These are phyloP conservation scores for Cyphellophora europaea DNA, from an alignment of 2,329 filamentous ascomycete genomes.

Conservation along the genomic window DNA sequence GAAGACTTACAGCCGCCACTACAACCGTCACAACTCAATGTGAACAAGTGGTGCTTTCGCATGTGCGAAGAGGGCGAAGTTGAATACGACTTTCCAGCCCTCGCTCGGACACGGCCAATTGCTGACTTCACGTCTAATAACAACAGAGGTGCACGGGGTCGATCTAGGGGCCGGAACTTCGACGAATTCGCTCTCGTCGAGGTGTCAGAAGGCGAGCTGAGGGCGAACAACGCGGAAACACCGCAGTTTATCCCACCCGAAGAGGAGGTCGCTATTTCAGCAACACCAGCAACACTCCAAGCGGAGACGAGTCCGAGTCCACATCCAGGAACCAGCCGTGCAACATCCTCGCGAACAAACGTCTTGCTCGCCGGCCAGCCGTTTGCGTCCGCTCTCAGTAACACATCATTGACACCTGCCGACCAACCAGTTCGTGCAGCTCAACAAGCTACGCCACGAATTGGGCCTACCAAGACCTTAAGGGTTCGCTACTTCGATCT, in stretches of 20 bases:
- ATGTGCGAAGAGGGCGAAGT: slow-evolving; percentile 61
- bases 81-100: slow-evolving; percentile 55
- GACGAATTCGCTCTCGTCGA: slow-evolving; percentile 59
- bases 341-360: slow-evolving; percentile 23
- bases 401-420: slow-evolving; percentile 34
- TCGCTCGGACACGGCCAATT: slow-evolving; percentile 48
- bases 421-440: slow-evolving; percentile 34
- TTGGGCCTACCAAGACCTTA: slow-evolving; percentile 48
- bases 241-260: slow-evolving; percentile 36
- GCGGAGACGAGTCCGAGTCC: slow-evolving; percentile 3
- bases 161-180: slow-evolving; percentile 54
- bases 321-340: slow-evolving; percentile 15
- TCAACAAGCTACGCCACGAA: slow-evolving; percentile 42
- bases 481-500: slow-evolving; percentile 53
- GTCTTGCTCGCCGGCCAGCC: slow-evolving; percentile 33
- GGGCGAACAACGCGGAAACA: slow-evolving; percentile 49
- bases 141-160: slow-evolving; percentile 48
- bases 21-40: slow-evolving; percentile 42
- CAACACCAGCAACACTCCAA: slow-evolving; percentile 14
- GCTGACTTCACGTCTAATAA: slow-evolving; percentile 60
- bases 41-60: slow-evolving; percentile 56
- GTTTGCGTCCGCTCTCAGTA: slow-evolving; percentile 36
- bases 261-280: slow-evolving; percentile 22
- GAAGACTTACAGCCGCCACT: slow-evolving; percentile 47
- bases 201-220: slow-evolving; percentile 45